Conservation (phyloP, 192 early-diverging fungal genomes). For the Coemansia sp. region DNA sequence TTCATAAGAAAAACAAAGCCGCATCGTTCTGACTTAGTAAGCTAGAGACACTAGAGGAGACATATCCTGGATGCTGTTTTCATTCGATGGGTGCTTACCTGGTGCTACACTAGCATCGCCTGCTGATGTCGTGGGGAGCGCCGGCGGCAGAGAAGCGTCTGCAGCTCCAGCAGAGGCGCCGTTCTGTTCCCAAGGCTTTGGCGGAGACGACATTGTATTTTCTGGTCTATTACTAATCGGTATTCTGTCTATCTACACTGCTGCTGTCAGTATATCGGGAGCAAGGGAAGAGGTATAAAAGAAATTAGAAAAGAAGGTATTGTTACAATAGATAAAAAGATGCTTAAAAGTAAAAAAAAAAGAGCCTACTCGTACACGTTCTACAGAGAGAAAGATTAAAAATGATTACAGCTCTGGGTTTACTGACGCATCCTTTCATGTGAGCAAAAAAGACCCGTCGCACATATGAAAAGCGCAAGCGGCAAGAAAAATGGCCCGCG, state of each 20-base stretch:
- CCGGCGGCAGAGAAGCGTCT: slow-evolving; percentile 10
- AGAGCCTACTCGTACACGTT: neutral
- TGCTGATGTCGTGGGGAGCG: slow-evolving; percentile 30
- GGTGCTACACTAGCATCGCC: slow-evolving; percentile 29
- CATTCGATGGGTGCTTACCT: neutral
- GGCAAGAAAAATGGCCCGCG: too few relatives aligned
- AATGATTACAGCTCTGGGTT: neutral
- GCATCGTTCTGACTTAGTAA: too few relatives aligned
- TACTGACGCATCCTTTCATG: neutral
- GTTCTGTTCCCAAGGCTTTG: slow-evolving; percentile 52
- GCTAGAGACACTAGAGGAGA: too few relatives aligned
- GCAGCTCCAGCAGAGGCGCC: slow-evolving; percentile 1
- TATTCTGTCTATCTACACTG: neutral
- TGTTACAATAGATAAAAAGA: neutral
- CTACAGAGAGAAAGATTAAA: neutral
- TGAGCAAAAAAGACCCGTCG: neutral
- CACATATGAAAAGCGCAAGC: neutral
- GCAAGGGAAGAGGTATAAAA: neutral
- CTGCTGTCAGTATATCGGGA: neutral
- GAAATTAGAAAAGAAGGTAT: slow-evolving; percentile 3
- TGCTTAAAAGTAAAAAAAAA: neutral
- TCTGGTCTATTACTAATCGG: neutral
- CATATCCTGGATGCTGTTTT: too few relatives aligned
- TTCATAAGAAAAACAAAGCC: neutral
- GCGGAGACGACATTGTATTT: slow-evolving; percentile 42